These are phyloP conservation scores for Polytrichum commune DNA, from an alignment of 225 moss, liverwort and hornwort genomes.

Conservation along the genomic window DNA sequence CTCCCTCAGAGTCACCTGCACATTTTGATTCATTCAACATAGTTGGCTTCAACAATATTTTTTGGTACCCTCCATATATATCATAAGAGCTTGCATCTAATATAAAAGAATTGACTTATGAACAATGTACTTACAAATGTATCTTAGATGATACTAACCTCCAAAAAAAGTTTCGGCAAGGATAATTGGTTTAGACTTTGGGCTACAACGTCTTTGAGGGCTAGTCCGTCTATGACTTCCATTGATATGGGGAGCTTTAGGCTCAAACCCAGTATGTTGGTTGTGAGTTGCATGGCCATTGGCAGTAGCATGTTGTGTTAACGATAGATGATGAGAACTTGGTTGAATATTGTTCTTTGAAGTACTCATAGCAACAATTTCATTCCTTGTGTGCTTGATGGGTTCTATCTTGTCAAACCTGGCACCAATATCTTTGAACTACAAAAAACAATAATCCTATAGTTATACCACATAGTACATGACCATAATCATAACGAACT, in stretches of 20 bases:
- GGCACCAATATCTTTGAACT: conserved; percentile 51
- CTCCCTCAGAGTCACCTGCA: conserved; percentile 38
- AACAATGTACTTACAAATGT: too few species aligned
- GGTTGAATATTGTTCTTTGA: conserved; percentile 10
- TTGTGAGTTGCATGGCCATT: not conserved
- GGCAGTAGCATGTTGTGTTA: conserved; percentile 3
- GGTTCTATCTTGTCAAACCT: conserved; percentile 61
- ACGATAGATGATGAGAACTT: conserved; percentile 1
- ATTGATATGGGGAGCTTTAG: conserved; percentile 4
- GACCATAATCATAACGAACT: not conserved
- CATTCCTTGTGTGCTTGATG: conserved; percentile 13
- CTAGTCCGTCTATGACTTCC: conserved; percentile 10
- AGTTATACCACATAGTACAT: not conserved
- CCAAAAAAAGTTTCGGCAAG: not conserved
- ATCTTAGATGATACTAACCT: conserved; percentile 1
- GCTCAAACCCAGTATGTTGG: not conserved
- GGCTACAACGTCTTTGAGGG: conserved; percentile 8
- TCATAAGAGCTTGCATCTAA: too few species aligned
- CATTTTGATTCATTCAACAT: not conserved
- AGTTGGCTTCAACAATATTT: not conserved
- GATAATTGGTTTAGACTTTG: not conserved
- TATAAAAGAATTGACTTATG: too few species aligned
- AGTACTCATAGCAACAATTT: not conserved
- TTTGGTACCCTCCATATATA: too few species aligned
- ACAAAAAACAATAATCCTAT: not conserved